Evolutionary conservation across 2,329 filamentous ascomycete genomes (phyloP), one percentile per base, ranked within the genome.

Genomic region (Lachnellula cervina): DNA sequence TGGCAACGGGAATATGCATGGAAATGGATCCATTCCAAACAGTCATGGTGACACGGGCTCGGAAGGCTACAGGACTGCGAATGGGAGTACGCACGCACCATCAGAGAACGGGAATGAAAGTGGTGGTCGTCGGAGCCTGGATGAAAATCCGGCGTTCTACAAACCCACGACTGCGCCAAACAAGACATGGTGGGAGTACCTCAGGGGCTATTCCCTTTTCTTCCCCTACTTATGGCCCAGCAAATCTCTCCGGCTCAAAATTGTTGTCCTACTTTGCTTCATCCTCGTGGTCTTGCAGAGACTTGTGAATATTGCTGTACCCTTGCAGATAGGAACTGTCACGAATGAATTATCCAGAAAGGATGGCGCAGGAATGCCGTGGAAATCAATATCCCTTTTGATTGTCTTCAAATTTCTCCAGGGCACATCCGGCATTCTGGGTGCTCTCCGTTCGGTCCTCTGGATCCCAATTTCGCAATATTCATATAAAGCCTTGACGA

Each of bases 401-500:
- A 87, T 96, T 58, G 63, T 85, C 38, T 90, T 84, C 67, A 87
- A 90, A 64, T 80, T 92, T 68, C 80, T 97, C 16, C 94, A 97
- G 72, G 94, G 94, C 2, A 87, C 84, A 51, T 94, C 93, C 57
- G 94, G 94, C 19, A 76, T 97, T 47, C 80, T 99, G 35, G 91
- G 91, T 7, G 93, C 90, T 1, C 67, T 89, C 35, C 83, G 94
- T 61, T 88, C 90, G 21, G 84, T 90, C 37, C 77, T 99, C 35
- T 99, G 94, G 94, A 94, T 99, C 50, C 93, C 94, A 0, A 91
- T 99, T 55, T 90, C 92, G 37, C 94, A 99, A 71, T 96, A 97
- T 71, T 96, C 93, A 0, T 99, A 97, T 73, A 87, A 90, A 68
- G 90, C 94, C 61, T 80, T 99, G 56, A 96, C 92, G 5, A 94